Evolutionary conservation across 306 rosid species (phyloP).

Genomic region (Spatholobus suberectus): DNA sequence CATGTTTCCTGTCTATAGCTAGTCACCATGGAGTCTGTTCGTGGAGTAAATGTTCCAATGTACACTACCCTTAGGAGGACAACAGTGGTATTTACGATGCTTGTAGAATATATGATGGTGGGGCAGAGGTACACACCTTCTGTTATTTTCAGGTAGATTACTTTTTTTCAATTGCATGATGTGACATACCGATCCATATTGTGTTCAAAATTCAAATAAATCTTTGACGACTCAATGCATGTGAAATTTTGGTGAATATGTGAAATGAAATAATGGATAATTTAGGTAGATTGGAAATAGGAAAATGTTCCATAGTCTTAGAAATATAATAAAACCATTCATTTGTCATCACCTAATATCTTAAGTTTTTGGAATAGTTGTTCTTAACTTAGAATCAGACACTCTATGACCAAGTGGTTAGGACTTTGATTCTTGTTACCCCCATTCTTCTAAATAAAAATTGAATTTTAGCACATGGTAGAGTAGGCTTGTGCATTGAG

Average conservation of each 20-base stretch:
- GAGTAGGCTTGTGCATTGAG: not conserved
- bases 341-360: not conserved
- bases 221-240: constrained; percentile 24
- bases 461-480: not conserved
- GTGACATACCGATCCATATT: constrained; percentile 28
- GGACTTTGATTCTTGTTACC: not conserved
- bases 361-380: not conserved
- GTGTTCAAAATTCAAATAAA: constrained; percentile 20
- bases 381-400: not conserved
- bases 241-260: constrained; percentile 15
- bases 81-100: constrained; percentile 85
- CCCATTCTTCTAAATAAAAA: not conserved
- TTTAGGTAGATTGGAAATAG: not conserved
- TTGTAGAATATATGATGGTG: constrained; percentile 64
- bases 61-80: constrained; percentile 91
- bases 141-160: constrained; percentile 71
- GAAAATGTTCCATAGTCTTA: not conserved
- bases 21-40: constrained; percentile 87
- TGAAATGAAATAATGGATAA: constrained; percentile 23
- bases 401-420: not conserved
- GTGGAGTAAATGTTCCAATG: constrained; percentile 97
- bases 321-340: not conserved
- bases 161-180: constrained; percentile 28
- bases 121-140: constrained; percentile 70
- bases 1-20: constrained; percentile 67